These are phyloP conservation scores for Coemansia sp. DNA, from an alignment of 192 early-diverging fungal species.

Conservation along the genomic window DNA sequence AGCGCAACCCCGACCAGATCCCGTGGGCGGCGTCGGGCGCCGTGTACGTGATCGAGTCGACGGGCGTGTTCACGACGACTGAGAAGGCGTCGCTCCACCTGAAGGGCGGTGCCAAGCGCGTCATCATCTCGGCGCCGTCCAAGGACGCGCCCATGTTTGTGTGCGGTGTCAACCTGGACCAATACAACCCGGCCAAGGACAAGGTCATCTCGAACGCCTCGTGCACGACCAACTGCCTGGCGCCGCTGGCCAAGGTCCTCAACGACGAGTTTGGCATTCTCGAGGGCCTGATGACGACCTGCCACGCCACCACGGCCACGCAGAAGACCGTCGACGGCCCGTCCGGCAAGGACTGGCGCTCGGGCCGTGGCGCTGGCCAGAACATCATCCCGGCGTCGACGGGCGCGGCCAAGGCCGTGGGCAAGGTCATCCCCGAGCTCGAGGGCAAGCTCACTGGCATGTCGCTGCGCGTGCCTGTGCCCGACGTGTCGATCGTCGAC, in stretches of 20 bases:
- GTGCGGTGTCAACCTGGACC: slow-evolving; percentile 91
- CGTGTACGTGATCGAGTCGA: slow-evolving; percentile 96
- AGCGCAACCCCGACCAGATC: slow-evolving; percentile 80
- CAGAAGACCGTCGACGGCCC: slow-evolving; percentile 99
- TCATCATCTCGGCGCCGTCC: slow-evolving; percentile 97
- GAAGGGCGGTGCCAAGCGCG: slow-evolving; percentile 95
- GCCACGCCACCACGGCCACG: slow-evolving; percentile 97
- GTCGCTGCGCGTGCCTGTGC: slow-evolving; percentile 93
- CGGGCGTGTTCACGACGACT: slow-evolving; percentile 93
- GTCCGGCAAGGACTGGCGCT: slow-evolving; percentile 96
- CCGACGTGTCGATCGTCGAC: slow-evolving; percentile 97
- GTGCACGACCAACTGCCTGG: slow-evolving; percentile 99
- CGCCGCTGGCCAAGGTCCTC: slow-evolving; percentile 95
- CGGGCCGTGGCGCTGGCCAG: slow-evolving; percentile 90
- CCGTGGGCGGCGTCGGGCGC: slow-evolving; percentile 80
- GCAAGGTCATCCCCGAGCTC: slow-evolving; percentile 90
- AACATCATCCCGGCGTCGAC: slow-evolving; percentile 99
- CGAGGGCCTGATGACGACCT: slow-evolving; percentile 98
- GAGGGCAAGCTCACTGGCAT: slow-evolving; percentile 98
- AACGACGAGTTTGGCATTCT: slow-evolving; percentile 93
- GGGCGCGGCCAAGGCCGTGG: slow-evolving; percentile 98
- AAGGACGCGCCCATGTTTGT: slow-evolving; percentile 98
- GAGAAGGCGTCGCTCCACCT: slow-evolving; percentile 84
- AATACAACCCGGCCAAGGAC: slow-evolving; percentile 74
- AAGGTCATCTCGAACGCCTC: slow-evolving; percentile 96